Evolutionary conservation across 495 filamentous ascomycete genomes (phyloP), one percentile per base, ranked within the genome.

Genomic region (Aspergillus leporis): DNA sequence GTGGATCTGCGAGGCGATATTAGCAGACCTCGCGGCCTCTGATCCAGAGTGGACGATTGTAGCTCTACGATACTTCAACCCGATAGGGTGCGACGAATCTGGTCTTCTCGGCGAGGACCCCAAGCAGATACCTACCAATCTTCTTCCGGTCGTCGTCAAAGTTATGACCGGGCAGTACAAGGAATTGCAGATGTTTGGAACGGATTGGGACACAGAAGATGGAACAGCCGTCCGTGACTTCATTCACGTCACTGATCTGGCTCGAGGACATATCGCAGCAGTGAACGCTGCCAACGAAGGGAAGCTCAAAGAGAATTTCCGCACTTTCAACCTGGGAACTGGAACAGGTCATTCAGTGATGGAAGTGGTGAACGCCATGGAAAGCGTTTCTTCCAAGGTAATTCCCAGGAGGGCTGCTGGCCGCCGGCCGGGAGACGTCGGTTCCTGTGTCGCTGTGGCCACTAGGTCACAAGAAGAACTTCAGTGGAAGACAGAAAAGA

Each of bases 401-500:
- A 77, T 79, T 56, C 68, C 75, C 43, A 84, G 82, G 66, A 80
- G 82, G 43, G 88, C 89, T 21, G 90, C 94, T 14, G 89, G 85
- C 30, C 84, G 83, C 31, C 84, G 90, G 51, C 77, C 93, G 12
- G 85, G 89, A 14, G 94, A 95, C 69, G 82, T 96, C 77, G 66
- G 92, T 83, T 56, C 90, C 87, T 78, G 92, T 88, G 62, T 78
- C 87, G 68, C 92, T 41, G 89, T 93, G 69, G 90, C 90, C 30
- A 83, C 83, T n/a, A 83, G 88, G 40, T 91, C 92, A 12, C 91
- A 92, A 62, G 70, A 86, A 64, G 92, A 97, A 80, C 83, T 97
- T n/a, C 75, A 84, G 18, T 97, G 92, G 92, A 92, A 91, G 78
- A 92, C 92, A 9, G 81, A 92, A 70, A 83, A 87, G 55, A 88